Evolutionary conservation across 106 monocot genomes (phyloP).

Genomic region (Narthecium ossifragum): DNA sequence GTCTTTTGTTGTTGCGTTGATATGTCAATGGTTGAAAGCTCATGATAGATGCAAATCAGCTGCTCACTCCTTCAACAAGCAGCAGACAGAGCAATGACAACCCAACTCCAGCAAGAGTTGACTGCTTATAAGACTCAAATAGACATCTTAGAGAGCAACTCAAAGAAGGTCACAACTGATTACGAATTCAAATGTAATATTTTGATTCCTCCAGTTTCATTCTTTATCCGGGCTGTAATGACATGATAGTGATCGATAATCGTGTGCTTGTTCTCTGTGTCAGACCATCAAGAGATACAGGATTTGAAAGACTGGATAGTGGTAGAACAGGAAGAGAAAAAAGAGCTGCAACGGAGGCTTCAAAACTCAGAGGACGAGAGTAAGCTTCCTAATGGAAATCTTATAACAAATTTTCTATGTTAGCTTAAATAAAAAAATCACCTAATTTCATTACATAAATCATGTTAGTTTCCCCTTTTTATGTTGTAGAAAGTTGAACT

Average conservation of each 20-base stretch:
- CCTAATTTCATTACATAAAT: background rate
- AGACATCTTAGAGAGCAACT: constrained; percentile 22
- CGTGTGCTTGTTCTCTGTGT: background rate
- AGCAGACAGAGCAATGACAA: constrained; percentile 26
- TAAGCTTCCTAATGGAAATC: constrained; percentile 12
- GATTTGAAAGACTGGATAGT: constrained; percentile 58
- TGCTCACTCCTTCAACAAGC: constrained; percentile 32
- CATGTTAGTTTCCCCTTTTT: background rate
- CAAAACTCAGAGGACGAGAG: constrained; percentile 59
- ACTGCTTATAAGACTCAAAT: constrained; percentile 27
- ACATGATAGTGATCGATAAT: background rate
- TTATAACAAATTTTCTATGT: background rate
- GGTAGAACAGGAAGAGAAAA: constrained; percentile 70
- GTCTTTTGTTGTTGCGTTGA: background rate
- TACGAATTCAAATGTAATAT: constrained; percentile 32
- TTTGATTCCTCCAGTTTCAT: constrained; percentile 8
- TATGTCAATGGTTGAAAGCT: background rate
- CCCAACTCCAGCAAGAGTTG: constrained; percentile 44
- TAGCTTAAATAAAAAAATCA: background rate
- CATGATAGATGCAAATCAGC: constrained; percentile 20
- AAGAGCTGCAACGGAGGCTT: constrained; percentile 40
- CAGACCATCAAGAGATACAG: constrained; percentile 53
- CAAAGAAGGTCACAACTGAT: constrained; percentile 33
- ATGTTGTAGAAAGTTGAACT: background rate
- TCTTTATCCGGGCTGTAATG: background rate